phyloP scores from a whole-genome alignment of 495 filamentous ascomycete species.

The Talaromyces nanjingensis region DNA sequence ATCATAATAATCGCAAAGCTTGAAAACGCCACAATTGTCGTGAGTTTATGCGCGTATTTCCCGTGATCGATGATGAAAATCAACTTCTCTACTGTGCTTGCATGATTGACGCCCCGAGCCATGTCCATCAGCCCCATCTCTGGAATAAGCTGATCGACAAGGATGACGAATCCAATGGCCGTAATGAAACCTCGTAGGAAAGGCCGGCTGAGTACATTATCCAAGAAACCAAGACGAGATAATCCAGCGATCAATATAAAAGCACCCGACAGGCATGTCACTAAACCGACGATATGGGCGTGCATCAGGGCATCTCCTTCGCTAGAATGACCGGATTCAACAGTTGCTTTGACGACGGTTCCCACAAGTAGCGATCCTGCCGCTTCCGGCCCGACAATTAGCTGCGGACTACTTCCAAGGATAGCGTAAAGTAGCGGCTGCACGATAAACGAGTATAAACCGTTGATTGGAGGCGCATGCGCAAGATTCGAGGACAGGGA shows the following conservation, averaged over 20 bases:
- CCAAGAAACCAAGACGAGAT: constrained; percentile 83
- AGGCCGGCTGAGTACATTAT: constrained; percentile 87
- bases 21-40: constrained; percentile 62
- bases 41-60: constrained; percentile 60
- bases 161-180: constrained; percentile 91
- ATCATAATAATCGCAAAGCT: constrained; percentile 89
- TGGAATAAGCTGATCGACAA: constrained; percentile 89
- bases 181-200: constrained; percentile 94
- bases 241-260: constrained; percentile 81
- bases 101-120: constrained; percentile 64
- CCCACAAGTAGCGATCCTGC: constrained; percentile 88
- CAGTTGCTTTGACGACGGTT: constrained; percentile 70
- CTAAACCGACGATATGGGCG: constrained; percentile 79
- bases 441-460: constrained; percentile 91
- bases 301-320: constrained; percentile 67
- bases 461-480: constrained; percentile 88
- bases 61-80: constrained; percentile 67
- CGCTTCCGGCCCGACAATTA: constrained; percentile 95
- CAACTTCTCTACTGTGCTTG: constrained; percentile 78
- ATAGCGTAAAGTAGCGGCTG: constrained; percentile 86
- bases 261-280: constrained; percentile 77
- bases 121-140: constrained; percentile 70
- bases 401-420: constrained; percentile 80
- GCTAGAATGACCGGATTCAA: constrained; percentile 56
- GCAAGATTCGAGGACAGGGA: constrained; percentile 91